Evolutionary conservation across 75 land plant genomes (phyloP).

Genomic region (Larix kaempferi): DNA sequence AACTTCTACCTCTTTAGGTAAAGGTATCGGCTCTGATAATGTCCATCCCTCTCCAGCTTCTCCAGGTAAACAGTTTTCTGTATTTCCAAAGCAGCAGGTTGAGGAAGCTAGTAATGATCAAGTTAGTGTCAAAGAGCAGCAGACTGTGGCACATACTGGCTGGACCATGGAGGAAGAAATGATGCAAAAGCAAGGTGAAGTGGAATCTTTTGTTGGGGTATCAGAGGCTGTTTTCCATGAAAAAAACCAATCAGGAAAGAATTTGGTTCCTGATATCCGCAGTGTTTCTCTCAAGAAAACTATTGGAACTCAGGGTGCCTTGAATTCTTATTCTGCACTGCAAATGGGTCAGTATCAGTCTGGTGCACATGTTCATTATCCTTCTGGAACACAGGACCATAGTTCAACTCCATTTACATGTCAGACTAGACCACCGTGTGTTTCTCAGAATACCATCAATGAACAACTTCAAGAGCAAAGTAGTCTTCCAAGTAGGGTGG

Average conservation of each 20-base stretch:
- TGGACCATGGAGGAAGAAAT: background rate
- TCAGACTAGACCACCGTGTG: background rate
- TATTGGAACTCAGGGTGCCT: constrained; percentile 15
- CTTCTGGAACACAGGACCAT: background rate
- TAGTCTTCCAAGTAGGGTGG: background rate
- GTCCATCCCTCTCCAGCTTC: background rate
- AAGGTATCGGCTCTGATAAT: background rate
- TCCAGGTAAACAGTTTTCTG: background rate
- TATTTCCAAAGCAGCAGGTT: background rate
- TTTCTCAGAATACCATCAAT: too few species aligned
- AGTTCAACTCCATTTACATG: background rate
- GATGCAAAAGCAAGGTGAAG: background rate
- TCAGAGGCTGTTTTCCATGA: background rate
- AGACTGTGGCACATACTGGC: background rate
- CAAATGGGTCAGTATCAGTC: constrained; percentile 17
- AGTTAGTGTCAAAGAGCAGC: background rate
- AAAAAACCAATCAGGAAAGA: background rate
- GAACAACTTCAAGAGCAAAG: constrained; percentile 10
- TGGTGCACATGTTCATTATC: constrained; percentile 4
- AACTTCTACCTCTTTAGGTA: background rate
- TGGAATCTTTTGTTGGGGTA: background rate
- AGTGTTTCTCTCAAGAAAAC: background rate
- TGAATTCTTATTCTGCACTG: constrained; percentile 27
- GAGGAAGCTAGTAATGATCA: background rate
- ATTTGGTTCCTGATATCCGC: constrained; percentile 2